Conservation (phyloP, 768 basidiomycete genomes). For the Sporobolomyces pararoseus region DNA sequence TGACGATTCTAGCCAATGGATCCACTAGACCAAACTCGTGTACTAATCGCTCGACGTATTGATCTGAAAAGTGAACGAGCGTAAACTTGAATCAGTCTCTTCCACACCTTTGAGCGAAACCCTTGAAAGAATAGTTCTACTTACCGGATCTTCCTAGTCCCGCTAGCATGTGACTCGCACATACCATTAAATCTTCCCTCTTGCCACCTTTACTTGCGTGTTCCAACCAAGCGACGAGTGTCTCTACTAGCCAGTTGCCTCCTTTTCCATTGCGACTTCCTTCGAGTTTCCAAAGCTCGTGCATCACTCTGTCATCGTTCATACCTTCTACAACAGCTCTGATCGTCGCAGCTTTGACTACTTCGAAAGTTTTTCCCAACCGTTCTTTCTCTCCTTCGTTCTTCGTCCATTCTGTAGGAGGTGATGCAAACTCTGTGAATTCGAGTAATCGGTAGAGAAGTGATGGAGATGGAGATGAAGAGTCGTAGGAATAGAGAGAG, state of each 20-base stretch:
- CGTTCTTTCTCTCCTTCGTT: neutral
- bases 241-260: slow-evolving; percentile 60
- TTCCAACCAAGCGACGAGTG: slow-evolving; percentile 71
- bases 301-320: slow-evolving; percentile 72
- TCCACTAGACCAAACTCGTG: slow-evolving; percentile 59
- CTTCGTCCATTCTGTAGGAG: slow-evolving; percentile 33
- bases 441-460: slow-evolving; percentile 35
- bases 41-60: slow-evolving; percentile 53
- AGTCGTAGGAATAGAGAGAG: slow-evolving; percentile 19
- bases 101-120: neutral
- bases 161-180: slow-evolving; percentile 74
- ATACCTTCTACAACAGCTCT: slow-evolving; percentile 80
- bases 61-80: slow-evolving; percentile 32
- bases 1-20: slow-evolving; percentile 61
- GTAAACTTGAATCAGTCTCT: neutral
- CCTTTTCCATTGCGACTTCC: neutral
- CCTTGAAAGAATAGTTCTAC: neutral
- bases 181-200: slow-evolving; percentile 73
- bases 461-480: neutral
- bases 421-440: slow-evolving; percentile 28
- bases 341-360: slow-evolving; percentile 79
- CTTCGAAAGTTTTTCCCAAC: slow-evolving; percentile 58
- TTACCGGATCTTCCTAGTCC: slow-evolving; percentile 74
- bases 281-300: slow-evolving; percentile 54
- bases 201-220: slow-evolving; percentile 34